Percentiles rank a stretch among this genome's conserved stretches.
These are phyloP conservation scores for Aspergillus versicolor DNA, from an alignment of 2,329 filamentous ascomycete species.

Conservation along the genomic window DNA sequence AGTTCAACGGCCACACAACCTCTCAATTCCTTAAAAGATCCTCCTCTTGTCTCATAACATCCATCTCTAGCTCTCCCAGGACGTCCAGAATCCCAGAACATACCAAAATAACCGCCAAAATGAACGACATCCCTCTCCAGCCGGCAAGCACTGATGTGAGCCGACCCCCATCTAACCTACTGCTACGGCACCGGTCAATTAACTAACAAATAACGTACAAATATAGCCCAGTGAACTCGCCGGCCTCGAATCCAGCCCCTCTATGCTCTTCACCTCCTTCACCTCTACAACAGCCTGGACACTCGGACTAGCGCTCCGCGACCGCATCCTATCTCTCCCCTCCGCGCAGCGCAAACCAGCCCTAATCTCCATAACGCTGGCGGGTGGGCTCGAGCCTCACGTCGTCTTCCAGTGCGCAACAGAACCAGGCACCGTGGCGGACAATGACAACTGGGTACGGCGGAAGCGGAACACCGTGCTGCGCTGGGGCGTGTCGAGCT, in stretches of 20 bases:
- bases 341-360: constrained; percentile 36
- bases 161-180: background rate
- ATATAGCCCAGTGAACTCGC: constrained; percentile 27
- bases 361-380: constrained; percentile 41
- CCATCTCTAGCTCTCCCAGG: background rate
- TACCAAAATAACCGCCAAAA: constrained; percentile 13
- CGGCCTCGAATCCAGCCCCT: constrained; percentile 29
- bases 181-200: background rate
- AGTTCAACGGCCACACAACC: background rate
- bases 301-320: constrained; percentile 39
- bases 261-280: constrained; percentile 37
- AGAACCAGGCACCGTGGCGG: constrained; percentile 65
- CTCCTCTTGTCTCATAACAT: background rate
- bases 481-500: constrained; percentile 68
- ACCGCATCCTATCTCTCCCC: constrained; percentile 36
- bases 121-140: constrained; percentile 27
- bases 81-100: background rate
- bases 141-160: constrained; percentile 33
- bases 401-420: constrained; percentile 70
- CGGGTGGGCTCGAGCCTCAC: constrained; percentile 44
- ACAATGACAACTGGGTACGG: constrained; percentile 69
- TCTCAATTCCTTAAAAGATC: background rate
- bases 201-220: background rate
- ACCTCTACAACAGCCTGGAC: constrained; percentile 39
- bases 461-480: constrained; percentile 72